Evolutionary conservation across 441 rosid genomes (phyloP), one percentile per base, ranked within the genome.

Genomic region (Francoa sonchifolia): DNA sequence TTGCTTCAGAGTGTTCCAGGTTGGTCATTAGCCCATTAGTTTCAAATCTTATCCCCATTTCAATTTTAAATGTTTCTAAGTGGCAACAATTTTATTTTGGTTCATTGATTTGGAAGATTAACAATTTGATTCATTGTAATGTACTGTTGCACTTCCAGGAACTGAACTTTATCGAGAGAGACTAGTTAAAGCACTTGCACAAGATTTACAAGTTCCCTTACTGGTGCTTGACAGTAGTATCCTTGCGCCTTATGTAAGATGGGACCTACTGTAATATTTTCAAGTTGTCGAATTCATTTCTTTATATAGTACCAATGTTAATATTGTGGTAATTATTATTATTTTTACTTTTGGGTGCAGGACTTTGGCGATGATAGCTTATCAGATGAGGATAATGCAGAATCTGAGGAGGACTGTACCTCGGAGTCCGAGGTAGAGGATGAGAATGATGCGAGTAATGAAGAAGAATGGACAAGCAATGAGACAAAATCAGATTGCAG

Each of bases 1-100:
- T n/a, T n/a, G n/a, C 88, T 90, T 50, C 93, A 77, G 63, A 80
- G 95, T 70, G 66, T 76, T 62, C 96, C 99, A 72, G 95, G 95
- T 89, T 22, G 44, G 48, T 52, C 12, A 33, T 20, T 36, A 29
- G 9, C 19, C 37, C 10, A 22, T 47, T 13, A 10, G 4, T 40
- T 28, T 52, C 32, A 29, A 43, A 39, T 7, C 4, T 14, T 50
- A 11, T 41, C 27, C 19, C 8, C 31, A 32, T 33, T 9, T 18
- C 8, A 2, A 15, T 14, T 31, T 27, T 34, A 14, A 30, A 10
- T 48, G 2, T 13, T 1, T 19, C 17, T 10, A 34, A 22, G 38
- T 37, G 17, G 13, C 26, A 35, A 10, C 30, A 11, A 14, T 39
- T 39, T 39, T 13, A 10, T 32, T 9, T 4, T 27, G 48, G 7